Evolutionary conservation across 1,284 basidiomycete genomes (phyloP).

Genomic region (Athelia sp.): DNA sequence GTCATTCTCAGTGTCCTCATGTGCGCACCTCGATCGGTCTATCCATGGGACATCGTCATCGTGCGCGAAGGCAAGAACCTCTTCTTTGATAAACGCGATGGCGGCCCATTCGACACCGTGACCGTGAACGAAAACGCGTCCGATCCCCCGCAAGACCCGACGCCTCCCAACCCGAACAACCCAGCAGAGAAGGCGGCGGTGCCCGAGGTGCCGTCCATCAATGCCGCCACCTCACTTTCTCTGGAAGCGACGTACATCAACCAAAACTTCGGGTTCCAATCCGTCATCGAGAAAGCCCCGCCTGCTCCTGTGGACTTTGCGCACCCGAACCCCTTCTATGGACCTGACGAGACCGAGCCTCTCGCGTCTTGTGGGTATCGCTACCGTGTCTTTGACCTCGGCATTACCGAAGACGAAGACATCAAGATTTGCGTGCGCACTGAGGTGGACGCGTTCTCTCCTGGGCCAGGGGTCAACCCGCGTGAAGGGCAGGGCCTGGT

Average conservation of each 20-base stretch:
- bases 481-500: conserved; percentile 76
- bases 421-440: conserved; percentile 92
- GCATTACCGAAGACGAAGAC: conserved; percentile 85
- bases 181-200: conserved; percentile 58
- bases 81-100: conserved; percentile 98
- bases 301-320: conserved; percentile 68
- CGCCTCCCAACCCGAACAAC: conserved; percentile 73
- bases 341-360: conserved; percentile 90
- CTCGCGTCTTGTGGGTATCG: conserved; percentile 95
- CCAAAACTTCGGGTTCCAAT: conserved; percentile 98
- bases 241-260: conserved; percentile 99
- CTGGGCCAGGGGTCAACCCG: conserved; percentile 54
- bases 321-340: conserved; percentile 94
- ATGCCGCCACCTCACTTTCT: conserved; percentile 90
- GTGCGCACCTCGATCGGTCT: conserved; percentile 92
- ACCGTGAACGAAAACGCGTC: conserved; percentile 99
- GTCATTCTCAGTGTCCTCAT: conserved; percentile 95
- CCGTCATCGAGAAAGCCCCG: conserved; percentile 72
- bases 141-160: conserved; percentile 88
- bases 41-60: conserved; percentile 99
- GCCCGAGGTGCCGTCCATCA: conserved; percentile 76
- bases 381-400: conserved; percentile 95
- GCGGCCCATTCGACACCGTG: conserved; percentile 94
- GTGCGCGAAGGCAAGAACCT: conserved; percentile 90
- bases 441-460: conserved; percentile 89